A percentile compares a stretch with the other conserved stretches of the same genome.
Conservation (phyloP, 2,329 filamentous ascomycete species). For the Mariannaea elegans region DNA sequence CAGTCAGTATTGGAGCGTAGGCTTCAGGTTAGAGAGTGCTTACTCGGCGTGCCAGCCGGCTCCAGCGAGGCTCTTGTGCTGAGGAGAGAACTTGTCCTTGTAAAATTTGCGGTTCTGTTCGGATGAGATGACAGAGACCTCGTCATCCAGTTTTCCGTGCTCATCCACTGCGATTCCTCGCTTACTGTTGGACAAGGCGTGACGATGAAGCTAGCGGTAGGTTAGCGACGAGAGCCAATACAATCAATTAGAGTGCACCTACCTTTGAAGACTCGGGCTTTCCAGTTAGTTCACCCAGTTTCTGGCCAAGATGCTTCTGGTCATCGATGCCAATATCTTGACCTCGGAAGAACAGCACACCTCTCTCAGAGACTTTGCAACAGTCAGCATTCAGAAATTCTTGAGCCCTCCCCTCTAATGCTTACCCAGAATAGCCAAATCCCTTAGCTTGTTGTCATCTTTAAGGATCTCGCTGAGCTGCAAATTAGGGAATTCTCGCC, state of each 20-base stretch:
- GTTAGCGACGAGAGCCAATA: not conserved
- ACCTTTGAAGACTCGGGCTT: slow-evolving; percentile 25
- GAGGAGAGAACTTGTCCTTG: slow-evolving; percentile 15
- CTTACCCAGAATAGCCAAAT: slow-evolving; percentile 20
- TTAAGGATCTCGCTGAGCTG: slow-evolving; percentile 19
- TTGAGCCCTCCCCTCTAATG: not conserved
- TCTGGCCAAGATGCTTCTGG: slow-evolving; percentile 21
- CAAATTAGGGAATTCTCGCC: slow-evolving; percentile 18
- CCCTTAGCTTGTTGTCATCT: slow-evolving; percentile 20
- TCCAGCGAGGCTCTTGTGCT: slow-evolving; percentile 21
- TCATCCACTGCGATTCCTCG: slow-evolving; percentile 23
- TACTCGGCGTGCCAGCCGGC: slow-evolving; percentile 27
- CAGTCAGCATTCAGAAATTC: not conserved
- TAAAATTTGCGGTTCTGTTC: slow-evolving; percentile 26
- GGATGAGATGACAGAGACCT: slow-evolving; percentile 23
- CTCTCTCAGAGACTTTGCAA: slow-evolving; percentile 14
- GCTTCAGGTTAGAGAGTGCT: not conserved
- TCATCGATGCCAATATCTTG: slow-evolving; percentile 20
- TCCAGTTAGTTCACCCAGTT: slow-evolving; percentile 21
- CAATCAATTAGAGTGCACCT: not conserved
- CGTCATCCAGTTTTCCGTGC: slow-evolving; percentile 24
- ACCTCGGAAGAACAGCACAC: slow-evolving; percentile 24
- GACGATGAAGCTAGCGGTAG: slow-evolving; percentile 14
- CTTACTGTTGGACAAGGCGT: slow-evolving; percentile 24
- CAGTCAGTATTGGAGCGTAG: not conserved